These are phyloP conservation scores for Lactifluus hygrophoroides DNA, from an alignment of 768 basidiomycete species.

Conservation along the genomic window DNA sequence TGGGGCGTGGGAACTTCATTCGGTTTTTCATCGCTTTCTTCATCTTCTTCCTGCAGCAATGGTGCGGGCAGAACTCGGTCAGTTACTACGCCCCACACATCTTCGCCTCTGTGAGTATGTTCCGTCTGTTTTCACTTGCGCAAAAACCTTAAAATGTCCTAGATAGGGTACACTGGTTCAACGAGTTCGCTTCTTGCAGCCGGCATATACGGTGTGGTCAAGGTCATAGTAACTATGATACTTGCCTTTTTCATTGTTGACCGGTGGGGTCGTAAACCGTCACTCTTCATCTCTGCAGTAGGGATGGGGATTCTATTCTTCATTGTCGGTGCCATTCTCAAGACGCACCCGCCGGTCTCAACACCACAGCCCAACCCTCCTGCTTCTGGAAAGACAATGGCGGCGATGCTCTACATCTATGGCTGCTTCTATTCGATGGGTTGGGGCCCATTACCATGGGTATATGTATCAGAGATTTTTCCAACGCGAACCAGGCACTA, in stretches of 20 bases:
- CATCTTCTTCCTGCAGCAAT: conserved; percentile 77
- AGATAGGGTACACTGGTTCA: conserved; percentile 59
- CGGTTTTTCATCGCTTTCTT: conserved; percentile 80
- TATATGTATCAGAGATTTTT: conserved; percentile 75
- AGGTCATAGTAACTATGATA: conserved; percentile 54
- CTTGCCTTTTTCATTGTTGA: conserved; percentile 67
- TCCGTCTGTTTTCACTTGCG: background rate
- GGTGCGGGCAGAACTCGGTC: conserved; percentile 79
- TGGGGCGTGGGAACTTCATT: conserved; percentile 72
- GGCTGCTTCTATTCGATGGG: conserved; percentile 86
- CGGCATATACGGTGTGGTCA: conserved; percentile 62
- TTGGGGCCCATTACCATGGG: conserved; percentile 61
- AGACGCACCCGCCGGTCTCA: conserved; percentile 56
- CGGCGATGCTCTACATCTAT: conserved; percentile 78
- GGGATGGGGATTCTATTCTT: conserved; percentile 78
- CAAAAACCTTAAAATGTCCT: background rate
- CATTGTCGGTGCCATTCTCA: conserved; percentile 78
- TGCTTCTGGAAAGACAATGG: conserved; percentile 65
- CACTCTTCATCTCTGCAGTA: conserved; percentile 62
- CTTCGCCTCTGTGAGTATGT: conserved; percentile 46
- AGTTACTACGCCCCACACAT: conserved; percentile 69
- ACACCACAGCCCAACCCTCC: conserved; percentile 29
- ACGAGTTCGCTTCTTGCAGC: conserved; percentile 60
- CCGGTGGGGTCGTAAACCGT: conserved; percentile 56
- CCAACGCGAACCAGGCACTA: conserved; percentile 77